phyloP scores from a whole-genome alignment of 1,284 basidiomycete species.

The Tilletia horrida region DNA sequence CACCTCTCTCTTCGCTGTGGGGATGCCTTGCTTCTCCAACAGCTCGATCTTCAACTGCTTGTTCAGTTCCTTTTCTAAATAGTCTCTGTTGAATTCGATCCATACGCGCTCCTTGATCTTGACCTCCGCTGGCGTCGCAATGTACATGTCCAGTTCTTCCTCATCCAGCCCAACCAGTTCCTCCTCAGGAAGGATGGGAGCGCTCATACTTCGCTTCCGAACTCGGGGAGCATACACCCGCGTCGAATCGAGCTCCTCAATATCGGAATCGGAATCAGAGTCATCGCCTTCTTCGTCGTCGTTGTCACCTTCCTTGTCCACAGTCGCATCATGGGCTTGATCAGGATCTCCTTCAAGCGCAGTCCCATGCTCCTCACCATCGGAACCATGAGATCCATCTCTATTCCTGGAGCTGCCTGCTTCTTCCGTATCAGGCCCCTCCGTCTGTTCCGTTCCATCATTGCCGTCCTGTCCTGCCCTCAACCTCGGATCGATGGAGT shows the following conservation, averaged over 20 bases:
- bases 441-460: no score
- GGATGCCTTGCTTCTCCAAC: conserved; percentile 49
- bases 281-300: conserved; percentile 7
- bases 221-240: background rate
- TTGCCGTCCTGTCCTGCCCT: no score
- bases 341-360: no score
- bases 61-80: conserved; percentile 68
- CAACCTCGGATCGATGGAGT: no score
- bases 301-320: background rate
- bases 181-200: conserved; percentile 23
- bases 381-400: no score
- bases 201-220: conserved; percentile 1
- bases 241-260: conserved; percentile 14
- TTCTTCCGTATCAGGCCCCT: no score
- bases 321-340: background rate
- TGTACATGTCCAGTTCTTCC: conserved; percentile 78
- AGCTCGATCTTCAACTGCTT: conserved; percentile 52
- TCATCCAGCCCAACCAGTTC: conserved; percentile 67
- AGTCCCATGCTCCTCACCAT: no score
- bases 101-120: conserved; percentile 88
- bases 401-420: no score
- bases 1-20: conserved; percentile 2
- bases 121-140: conserved; percentile 80
- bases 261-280: background rate
- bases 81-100: conserved; percentile 92